A percentile compares a stretch with the other conserved stretches of the same genome.
Evolutionary conservation across 257 asterid genomes (phyloP).

Genomic region (Plantago elongata): DNA sequence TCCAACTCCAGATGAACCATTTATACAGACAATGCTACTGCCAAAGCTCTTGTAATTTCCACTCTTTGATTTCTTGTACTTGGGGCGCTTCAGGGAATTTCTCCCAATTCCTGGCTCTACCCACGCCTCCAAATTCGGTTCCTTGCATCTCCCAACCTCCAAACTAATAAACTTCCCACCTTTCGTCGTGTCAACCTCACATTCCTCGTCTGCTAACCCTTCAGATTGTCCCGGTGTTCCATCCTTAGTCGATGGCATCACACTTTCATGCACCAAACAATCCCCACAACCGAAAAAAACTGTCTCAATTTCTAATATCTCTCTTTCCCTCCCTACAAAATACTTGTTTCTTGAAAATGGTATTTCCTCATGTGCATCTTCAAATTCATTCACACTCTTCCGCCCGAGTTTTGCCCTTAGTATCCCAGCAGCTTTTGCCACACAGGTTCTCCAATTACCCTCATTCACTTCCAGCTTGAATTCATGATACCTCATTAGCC

Average conservation of each 20-base stretch:
- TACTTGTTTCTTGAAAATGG: slow-evolving; percentile 60
- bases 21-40: slow-evolving; percentile 59
- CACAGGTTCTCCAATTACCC: slow-evolving; percentile 66
- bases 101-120: slow-evolving; percentile 48
- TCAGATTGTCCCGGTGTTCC: slow-evolving; percentile 46
- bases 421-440: slow-evolving; percentile 52
- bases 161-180: slow-evolving; percentile 41
- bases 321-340: slow-evolving; percentile 72
- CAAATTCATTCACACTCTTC: slow-evolving; percentile 56
- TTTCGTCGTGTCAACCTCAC: slow-evolving; percentile 35
- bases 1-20: slow-evolving; percentile 67
- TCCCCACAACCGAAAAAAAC: slow-evolving; percentile 66
- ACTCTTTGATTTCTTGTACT: slow-evolving; percentile 46
- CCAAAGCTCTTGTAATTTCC: slow-evolving; percentile 50
- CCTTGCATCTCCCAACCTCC: slow-evolving; percentile 60
- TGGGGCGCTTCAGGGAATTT: slow-evolving; percentile 46
- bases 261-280: slow-evolving; percentile 41
- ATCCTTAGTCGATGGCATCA: slow-evolving; percentile 16
- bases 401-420: slow-evolving; percentile 71
- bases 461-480: slow-evolving; percentile 57
- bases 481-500: slow-evolving; percentile 53
- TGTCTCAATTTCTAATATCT: slow-evolving; percentile 58
- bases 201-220: slow-evolving; percentile 52
- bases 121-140: slow-evolving; percentile 62
- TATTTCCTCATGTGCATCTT: slow-evolving; percentile 47